Percentiles rank a stretch among this genome's conserved stretches.
Conservation (phyloP, 1,284 basidiomycete genomes). For the Laetiporus sulphureus region DNA sequence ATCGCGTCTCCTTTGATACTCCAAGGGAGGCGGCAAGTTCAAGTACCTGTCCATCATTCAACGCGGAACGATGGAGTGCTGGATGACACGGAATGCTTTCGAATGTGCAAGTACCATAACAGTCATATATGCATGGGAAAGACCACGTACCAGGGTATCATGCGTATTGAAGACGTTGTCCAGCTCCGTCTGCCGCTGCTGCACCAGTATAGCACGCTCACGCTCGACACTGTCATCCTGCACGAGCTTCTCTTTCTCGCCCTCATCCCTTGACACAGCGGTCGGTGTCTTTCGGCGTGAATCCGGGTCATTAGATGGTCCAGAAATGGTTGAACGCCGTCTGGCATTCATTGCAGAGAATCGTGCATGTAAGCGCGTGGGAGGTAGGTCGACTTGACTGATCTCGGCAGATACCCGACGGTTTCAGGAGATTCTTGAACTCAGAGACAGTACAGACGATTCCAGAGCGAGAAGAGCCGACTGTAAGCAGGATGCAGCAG, state of each 20-base stretch:
- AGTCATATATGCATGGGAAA: background rate
- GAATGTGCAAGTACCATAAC: background rate
- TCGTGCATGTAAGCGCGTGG: conserved; percentile 13
- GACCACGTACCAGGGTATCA: conserved; percentile 61
- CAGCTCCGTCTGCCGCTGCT: conserved; percentile 52
- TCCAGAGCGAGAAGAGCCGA: background rate
- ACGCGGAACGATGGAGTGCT: background rate
- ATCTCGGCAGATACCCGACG: conserved; percentile 53
- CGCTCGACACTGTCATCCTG: conserved; percentile 17
- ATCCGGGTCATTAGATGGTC: background rate
- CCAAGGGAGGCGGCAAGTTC: background rate
- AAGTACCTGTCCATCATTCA: background rate
- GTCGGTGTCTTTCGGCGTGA: background rate
- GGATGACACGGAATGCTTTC: too few relatives aligned
- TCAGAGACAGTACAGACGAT: conserved; percentile 1
- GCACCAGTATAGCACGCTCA: conserved; percentile 40
- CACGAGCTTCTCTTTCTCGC: background rate
- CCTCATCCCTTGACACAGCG: background rate
- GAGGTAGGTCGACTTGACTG: conserved; percentile 22
- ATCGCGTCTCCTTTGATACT: background rate
- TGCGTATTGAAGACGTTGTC: conserved; percentile 58
- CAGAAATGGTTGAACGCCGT: conserved; percentile 7
- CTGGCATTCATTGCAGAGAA: conserved; percentile 16
- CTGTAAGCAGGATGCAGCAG: conserved; percentile 1
- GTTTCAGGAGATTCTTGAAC: conserved; percentile 51